Base-by-base conservation (phyloP, 2,329 filamentous ascomycete genomes). In the Penicillium psychrosexuale region DNA sequence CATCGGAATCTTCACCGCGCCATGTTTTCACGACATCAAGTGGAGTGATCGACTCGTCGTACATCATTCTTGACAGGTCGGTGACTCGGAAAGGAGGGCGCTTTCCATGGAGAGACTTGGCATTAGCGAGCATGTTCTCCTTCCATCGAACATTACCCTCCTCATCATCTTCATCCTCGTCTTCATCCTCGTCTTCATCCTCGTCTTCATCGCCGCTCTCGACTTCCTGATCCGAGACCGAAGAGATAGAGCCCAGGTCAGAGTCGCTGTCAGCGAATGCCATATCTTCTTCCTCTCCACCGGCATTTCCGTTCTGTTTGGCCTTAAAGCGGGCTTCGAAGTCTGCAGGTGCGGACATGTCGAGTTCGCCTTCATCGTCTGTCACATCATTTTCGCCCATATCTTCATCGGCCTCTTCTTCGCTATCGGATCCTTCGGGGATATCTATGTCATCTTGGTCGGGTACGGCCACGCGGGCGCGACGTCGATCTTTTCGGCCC, bases 221-320 rank as follows among this genome's bases (percentile, higher is more conserved):
- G 3, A 80, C 61, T 30, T 82, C 79, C 55, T 81, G 79, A 19
- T 83, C 82, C 8, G 84, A 82, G 8, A 77, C 80, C 1, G 79
- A 81, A 8, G 90, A 96, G 60, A 97, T 75, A 3, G 93, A 96
- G 7, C 94, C 94, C 5, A 99, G 81, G 70, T 99, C 95, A 0
- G 94, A 99, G 72, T 99, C 95, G 67, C 91, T 96, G 68, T 99
- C 94, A 13, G 94, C 94, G 77, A 97, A 99, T 1, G 86, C 90
- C 54, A 97, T 66, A 51, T 96, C 90, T 30, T 85, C 89, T 24
- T 85, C 83, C 11, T 78, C 78, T 17, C 82, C 77, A 5, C 7
- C 47, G 5, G 79, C 77, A 17, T 81, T 81, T n/a, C 80, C 82
- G 51, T 82, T 83, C 34, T 78, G 73, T 28, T 67, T 68, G 53